Conservation (phyloP, 2,329 filamentous ascomycete genomes). For the Metarhizium rileyi region DNA sequence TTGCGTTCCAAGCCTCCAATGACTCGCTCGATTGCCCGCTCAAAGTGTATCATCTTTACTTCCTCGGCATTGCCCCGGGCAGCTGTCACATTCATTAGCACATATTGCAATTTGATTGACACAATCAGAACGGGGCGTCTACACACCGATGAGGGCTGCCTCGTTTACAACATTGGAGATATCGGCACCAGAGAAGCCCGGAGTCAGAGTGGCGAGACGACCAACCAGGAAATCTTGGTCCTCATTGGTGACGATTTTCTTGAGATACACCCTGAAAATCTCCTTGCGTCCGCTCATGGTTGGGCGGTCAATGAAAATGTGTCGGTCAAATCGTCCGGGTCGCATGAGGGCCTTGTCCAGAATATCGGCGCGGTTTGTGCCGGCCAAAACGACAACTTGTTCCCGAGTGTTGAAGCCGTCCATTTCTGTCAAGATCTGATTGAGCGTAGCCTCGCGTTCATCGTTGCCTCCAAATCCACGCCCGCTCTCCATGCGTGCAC, state of each 20-base stretch:
- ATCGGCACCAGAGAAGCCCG: constrained; percentile 93
- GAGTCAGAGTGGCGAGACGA: constrained; percentile 82
- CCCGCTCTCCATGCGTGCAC: constrained; percentile 72
- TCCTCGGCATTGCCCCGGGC: constrained; percentile 71
- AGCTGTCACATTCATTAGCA: constrained; percentile 41
- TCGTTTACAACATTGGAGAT: constrained; percentile 99
- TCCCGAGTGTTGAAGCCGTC: constrained; percentile 97
- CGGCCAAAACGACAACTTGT: constrained; percentile 91
- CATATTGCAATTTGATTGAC: neutral
- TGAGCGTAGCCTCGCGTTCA: constrained; percentile 91
- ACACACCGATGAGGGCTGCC: constrained; percentile 84
- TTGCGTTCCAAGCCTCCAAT: constrained; percentile 96
- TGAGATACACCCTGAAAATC: constrained; percentile 90
- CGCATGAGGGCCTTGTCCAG: constrained; percentile 94
- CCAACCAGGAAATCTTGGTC: constrained; percentile 82
- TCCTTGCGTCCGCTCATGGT: constrained; percentile 96
- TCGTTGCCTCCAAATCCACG: constrained; percentile 76
- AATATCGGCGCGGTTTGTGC: constrained; percentile 91
- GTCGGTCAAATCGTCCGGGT: constrained; percentile 91
- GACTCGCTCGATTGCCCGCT: constrained; percentile 94
- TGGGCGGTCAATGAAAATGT: constrained; percentile 88
- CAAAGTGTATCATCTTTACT: constrained; percentile 85
- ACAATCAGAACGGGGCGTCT: constrained; percentile 13
- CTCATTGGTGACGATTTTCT: constrained; percentile 89
- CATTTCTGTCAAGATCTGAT: constrained; percentile 98